Evolutionary conservation across 2,329 filamentous ascomycete genomes (phyloP), one percentile per base, ranked within the genome.

Genomic region (Coniella vitis): DNA sequence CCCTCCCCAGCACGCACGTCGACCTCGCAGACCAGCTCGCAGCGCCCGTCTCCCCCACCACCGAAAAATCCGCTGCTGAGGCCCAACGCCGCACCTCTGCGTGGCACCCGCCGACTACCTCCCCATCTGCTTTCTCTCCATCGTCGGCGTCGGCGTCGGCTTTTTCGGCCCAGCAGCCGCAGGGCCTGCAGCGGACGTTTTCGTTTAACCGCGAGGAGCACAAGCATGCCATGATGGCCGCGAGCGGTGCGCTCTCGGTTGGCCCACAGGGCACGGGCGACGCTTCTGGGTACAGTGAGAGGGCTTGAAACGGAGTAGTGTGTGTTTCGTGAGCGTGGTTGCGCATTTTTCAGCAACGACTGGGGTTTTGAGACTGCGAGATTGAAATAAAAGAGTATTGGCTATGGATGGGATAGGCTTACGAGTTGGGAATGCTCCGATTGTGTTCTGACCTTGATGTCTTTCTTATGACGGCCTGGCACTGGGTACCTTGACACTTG

Each of bases 191-290:
- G 40, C 72, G 73, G 60, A 76, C 74, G 61, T 80, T 71, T 67
- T 77, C 74, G 63, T 81, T 72, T 67, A 71, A 66, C 57, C 65
- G 67, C 32, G 72, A 81, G 62, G 76, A 78, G 59, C 69, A 69
- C 61, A 78, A 77, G 61, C 75, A 70, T 54, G 57, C 75, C 62
- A 74, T 77, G 57, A 73, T 76, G 72, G 35, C 51, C 19, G 45
- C 45, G 21, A 45, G 44, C 16, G 51, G 51, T 4, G 38, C 37
- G 22, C 40, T 53, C n/a, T 42, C 40, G 25, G 31, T 63, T 61
- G 40, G 63, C 60, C 48, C 19, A 2, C 7, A 12, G 29, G 39
- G 49, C 13, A 17, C 19, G 13, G 38, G 37, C 7, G 36, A n/a
- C 34, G 10, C 22, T 38, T 39, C 25, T 12, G 29, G 36, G 22